A percentile compares a stretch with the other conserved stretches of the same genome.
phyloP scores from a whole-genome alignment of 371 early-diverging fungal genomes.

The Mortierella sp. region DNA sequence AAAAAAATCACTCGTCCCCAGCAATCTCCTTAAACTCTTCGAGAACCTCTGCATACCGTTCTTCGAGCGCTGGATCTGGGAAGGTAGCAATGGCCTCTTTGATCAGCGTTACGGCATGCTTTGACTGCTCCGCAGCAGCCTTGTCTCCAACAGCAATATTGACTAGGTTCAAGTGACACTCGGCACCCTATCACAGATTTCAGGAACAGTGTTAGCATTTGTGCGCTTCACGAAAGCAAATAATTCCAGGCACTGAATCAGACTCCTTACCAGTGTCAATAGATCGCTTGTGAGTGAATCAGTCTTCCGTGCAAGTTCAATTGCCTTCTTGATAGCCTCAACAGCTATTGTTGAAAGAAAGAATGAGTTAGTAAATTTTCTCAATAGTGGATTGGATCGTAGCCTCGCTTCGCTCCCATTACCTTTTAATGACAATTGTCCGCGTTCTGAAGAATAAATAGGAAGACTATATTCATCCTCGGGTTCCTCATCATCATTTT shows the following conservation, averaged over 20 bases:
- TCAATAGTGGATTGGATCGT: background rate
- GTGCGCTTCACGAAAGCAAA: background rate
- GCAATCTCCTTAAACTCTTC: slow-evolving; percentile 52
- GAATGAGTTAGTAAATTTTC: background rate
- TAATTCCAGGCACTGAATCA: background rate
- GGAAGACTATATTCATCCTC: slow-evolving; percentile 52
- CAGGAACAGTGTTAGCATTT: background rate
- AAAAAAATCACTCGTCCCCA: slow-evolving; percentile 12
- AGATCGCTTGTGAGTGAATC: slow-evolving; percentile 43
- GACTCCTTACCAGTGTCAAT: slow-evolving; percentile 37
- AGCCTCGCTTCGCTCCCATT: background rate
- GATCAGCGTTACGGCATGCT: slow-evolving; percentile 40
- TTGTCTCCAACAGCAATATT: slow-evolving; percentile 51
- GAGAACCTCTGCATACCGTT: slow-evolving; percentile 48
- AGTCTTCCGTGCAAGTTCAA: slow-evolving; percentile 41
- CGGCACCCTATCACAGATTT: slow-evolving; percentile 32
- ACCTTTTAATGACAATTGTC: slow-evolving; percentile 45
- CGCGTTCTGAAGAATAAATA: slow-evolving; percentile 40
- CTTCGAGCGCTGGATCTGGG: slow-evolving; percentile 50
- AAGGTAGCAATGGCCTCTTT: slow-evolving; percentile 50
- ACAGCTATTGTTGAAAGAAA: slow-evolving; percentile 21
- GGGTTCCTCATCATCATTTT: slow-evolving; percentile 32
- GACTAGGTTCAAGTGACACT: slow-evolving; percentile 52
- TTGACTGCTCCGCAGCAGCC: slow-evolving; percentile 48
- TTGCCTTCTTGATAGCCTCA: slow-evolving; percentile 50